These are phyloP conservation scores for Vigna mungo DNA, from an alignment of 306 rosid genomes.

Conservation along the genomic window DNA sequence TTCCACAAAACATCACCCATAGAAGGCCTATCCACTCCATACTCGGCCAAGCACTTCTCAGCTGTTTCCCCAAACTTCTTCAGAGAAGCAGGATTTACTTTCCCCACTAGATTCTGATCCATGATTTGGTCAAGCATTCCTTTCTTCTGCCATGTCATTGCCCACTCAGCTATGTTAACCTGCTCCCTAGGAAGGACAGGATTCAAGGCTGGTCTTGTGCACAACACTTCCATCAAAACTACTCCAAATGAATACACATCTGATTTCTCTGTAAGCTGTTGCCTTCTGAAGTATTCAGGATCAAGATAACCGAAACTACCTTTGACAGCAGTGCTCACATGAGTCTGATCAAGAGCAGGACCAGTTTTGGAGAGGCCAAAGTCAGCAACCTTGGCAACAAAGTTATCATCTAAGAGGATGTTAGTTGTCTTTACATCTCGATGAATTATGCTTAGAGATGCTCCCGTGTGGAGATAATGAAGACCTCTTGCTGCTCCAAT, in stretches of 20 bases:
- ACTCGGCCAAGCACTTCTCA: constrained; percentile 91
- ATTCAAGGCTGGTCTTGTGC: constrained; percentile 96
- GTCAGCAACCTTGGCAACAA: constrained; percentile 97
- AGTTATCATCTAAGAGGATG: constrained; percentile 90
- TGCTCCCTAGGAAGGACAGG: constrained; percentile 98
- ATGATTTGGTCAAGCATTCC: constrained; percentile 96
- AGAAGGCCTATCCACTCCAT: constrained; percentile 95
- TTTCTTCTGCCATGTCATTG: constrained; percentile 94
- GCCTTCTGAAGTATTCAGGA: constrained; percentile 96
- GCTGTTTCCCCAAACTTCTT: constrained; percentile 97
- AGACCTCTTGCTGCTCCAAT: constrained; percentile 98
- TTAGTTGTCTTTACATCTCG: constrained; percentile 98
- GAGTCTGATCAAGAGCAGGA: constrained; percentile 96
- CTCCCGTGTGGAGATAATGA: constrained; percentile 96
- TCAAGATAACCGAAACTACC: constrained; percentile 99
- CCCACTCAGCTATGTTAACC: constrained; percentile 99
- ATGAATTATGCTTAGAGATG: constrained; percentile 91
- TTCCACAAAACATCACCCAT: constrained; percentile 98
- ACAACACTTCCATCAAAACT: constrained; percentile 93
- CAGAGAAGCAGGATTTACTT: constrained; percentile 85
- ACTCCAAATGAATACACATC: constrained; percentile 98
- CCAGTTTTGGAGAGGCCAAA: constrained; percentile 97
- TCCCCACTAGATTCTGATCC: constrained; percentile 85
- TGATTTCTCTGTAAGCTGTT: constrained; percentile 97
- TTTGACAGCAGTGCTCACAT: constrained; percentile 97